phyloP scores from a whole-genome alignment of 306 rosid genomes.

The Oxytropis ochrocephala region DNA sequence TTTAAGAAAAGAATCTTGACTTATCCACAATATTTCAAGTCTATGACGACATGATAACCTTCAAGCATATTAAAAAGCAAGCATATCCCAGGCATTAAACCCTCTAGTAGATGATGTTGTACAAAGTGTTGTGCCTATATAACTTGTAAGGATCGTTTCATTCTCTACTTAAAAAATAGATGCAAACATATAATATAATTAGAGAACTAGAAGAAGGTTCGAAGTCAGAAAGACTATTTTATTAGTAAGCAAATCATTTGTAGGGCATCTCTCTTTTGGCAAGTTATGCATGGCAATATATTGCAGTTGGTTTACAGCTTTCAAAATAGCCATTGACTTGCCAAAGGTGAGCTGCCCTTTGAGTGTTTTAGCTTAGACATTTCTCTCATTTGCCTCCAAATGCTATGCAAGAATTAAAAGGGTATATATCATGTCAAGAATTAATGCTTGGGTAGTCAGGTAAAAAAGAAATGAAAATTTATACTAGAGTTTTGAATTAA shows the following conservation, averaged over 20 bases:
- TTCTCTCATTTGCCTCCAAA: not conserved
- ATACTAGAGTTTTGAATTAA: too few species aligned
- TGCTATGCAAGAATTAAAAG: not conserved
- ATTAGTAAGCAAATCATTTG: conserved; percentile 16
- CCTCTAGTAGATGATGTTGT: not conserved
- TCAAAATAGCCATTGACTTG: not conserved
- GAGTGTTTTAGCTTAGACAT: conserved; percentile 22
- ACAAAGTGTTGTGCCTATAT: conserved; percentile 2
- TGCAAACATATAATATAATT: too few species aligned
- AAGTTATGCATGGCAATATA: not conserved
- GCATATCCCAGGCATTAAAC: conserved; percentile 10
- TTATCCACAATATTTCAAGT: too few species aligned
- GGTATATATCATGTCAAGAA: too few species aligned
- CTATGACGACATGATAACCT: too few species aligned
- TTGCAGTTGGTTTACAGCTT: not conserved
- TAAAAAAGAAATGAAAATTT: too few species aligned
- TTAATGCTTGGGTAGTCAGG: too few species aligned
- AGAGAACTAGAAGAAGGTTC: not conserved
- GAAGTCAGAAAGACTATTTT: not conserved
- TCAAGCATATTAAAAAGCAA: not conserved
- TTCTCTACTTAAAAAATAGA: not conserved
- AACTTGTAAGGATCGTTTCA: not conserved
- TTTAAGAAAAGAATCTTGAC: too few species aligned
- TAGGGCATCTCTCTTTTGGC: conserved; percentile 28
- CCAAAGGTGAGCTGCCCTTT: conserved; percentile 36